phyloP scores from a whole-genome alignment of 768 basidiomycete species.

The Termitomyces eurrhizus region DNA sequence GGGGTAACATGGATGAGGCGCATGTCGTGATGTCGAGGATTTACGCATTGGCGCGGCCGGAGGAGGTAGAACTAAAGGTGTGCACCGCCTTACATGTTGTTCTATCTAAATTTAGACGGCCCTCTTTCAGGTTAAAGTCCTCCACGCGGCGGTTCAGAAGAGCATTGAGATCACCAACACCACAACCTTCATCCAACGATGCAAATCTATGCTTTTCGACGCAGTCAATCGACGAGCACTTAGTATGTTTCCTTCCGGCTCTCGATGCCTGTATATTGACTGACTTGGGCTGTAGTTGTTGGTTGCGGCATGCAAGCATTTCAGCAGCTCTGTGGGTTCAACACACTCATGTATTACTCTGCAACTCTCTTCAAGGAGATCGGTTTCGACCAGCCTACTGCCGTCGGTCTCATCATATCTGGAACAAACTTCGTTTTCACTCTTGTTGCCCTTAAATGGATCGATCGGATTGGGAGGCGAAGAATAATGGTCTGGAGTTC shows the following conservation, averaged over 20 bases:
- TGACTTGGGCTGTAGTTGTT: slow-evolving; percentile 41
- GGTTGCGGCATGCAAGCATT: slow-evolving; percentile 80
- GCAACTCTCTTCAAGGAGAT: slow-evolving; percentile 78
- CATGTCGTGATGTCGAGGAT: slow-evolving; percentile 56
- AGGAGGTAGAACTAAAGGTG: slow-evolving; percentile 67
- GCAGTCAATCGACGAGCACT: slow-evolving; percentile 66
- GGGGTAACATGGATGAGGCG: slow-evolving; percentile 48
- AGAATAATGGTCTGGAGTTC: slow-evolving; percentile 20
- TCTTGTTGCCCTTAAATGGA: slow-evolving; percentile 10
- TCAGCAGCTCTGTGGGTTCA: slow-evolving; percentile 84
- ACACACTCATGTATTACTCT: slow-evolving; percentile 73
- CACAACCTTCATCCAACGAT: slow-evolving; percentile 57
- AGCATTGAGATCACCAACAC: slow-evolving; percentile 59
- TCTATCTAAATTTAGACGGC: not conserved
- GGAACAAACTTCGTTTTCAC: slow-evolving; percentile 43
- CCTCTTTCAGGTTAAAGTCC: slow-evolving; percentile 45
- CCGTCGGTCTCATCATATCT: slow-evolving; percentile 74
- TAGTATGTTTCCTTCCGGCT: slow-evolving; percentile 38
- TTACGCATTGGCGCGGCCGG: slow-evolving; percentile 60
- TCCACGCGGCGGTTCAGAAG: slow-evolving; percentile 55
- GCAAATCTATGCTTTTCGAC: slow-evolving; percentile 49
- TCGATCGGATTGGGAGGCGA: slow-evolving; percentile 17
- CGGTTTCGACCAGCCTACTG: slow-evolving; percentile 79
- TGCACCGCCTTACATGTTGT: not conserved
- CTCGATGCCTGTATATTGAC: not conserved